Evolutionary conservation across 1,284 basidiomycete species (phyloP).

Genomic region (Naganishia sp.): DNA sequence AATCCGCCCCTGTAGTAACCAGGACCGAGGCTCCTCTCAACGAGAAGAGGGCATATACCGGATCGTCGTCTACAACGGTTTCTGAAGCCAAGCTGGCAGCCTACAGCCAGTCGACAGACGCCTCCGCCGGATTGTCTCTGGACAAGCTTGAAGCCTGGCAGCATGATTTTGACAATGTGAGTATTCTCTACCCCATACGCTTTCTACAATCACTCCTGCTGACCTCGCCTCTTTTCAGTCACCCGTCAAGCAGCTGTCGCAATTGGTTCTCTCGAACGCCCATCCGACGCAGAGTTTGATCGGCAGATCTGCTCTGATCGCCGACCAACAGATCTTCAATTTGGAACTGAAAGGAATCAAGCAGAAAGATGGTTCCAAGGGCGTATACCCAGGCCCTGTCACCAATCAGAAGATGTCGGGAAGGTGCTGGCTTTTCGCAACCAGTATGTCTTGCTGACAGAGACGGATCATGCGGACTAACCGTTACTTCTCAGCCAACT

Average conservation of each 20-base stretch:
- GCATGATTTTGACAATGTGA: constrained; percentile 57
- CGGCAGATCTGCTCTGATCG: constrained; percentile 65
- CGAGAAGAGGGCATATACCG: constrained; percentile 2
- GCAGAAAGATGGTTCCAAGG: constrained; percentile 42
- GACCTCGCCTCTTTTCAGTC: constrained; percentile 36
- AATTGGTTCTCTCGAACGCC: constrained; percentile 74
- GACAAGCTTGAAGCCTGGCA: constrained; percentile 68
- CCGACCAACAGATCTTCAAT: constrained; percentile 82
- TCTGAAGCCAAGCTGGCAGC: not conserved
- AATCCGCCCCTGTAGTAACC: not conserved
- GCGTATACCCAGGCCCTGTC: constrained; percentile 64
- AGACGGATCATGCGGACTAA: not conserved
- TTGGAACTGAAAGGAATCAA: constrained; percentile 66
- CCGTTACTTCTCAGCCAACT: constrained; percentile 59
- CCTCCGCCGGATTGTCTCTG: constrained; percentile 59
- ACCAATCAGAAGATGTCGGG: constrained; percentile 86
- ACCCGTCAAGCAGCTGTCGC: constrained; percentile 72
- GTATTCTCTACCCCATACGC: constrained; percentile 13
- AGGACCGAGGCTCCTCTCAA: not conserved
- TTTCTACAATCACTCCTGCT: not conserved
- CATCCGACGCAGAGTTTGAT: constrained; percentile 69
- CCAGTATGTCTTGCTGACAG: constrained; percentile 57
- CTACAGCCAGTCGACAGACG: not conserved
- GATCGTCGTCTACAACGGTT: not conserved
- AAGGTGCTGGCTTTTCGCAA: constrained; percentile 90